Evolutionary conservation across 2,329 filamentous ascomycete species (phyloP).

Genomic region (Diaporthe vexans): DNA sequence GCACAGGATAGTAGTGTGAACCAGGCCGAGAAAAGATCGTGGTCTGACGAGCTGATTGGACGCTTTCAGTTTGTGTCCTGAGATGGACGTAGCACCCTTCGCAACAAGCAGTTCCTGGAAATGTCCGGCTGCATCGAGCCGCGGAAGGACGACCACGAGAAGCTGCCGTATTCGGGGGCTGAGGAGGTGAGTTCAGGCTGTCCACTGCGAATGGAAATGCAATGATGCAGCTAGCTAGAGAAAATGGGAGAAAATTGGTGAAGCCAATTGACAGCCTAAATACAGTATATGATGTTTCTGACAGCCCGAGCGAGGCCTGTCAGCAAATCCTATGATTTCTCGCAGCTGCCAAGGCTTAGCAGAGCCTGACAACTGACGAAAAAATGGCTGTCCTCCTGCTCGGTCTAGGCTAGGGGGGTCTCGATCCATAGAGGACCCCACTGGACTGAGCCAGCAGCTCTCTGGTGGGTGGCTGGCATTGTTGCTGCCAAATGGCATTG

Average conservation of each 20-base stretch:
- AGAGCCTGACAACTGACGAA: neutral
- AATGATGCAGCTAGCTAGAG: too few relatives aligned
- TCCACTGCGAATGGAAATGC: too few relatives aligned
- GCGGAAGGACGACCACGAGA: too few relatives aligned
- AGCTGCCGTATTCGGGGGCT: too few relatives aligned
- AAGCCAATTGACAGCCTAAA: neutral
- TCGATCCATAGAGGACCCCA: constrained; percentile 20
- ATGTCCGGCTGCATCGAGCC: too few relatives aligned
- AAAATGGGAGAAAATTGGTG: too few relatives aligned
- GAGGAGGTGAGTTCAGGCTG: too few relatives aligned
- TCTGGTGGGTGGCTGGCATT: constrained; percentile 17
- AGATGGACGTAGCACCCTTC: neutral
- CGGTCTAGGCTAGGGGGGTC: constrained; percentile 25
- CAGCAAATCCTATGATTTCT: constrained; percentile 10
- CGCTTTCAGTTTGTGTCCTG: neutral
- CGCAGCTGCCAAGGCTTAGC: neutral
- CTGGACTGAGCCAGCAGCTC: constrained; percentile 14
- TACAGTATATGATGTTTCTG: constrained; percentile 11
- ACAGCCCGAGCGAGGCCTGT: neutral
- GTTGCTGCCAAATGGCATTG: constrained; percentile 31
- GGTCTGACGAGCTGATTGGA: constrained; percentile 27
- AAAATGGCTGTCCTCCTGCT: neutral
- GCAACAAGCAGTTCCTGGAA: neutral
- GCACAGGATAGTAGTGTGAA: neutral
- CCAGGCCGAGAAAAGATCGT: neutral